Evolutionary conservation across 192 early-diverging fungal genomes (phyloP).

Genomic region (Hyaloraphidium curvatum): DNA sequence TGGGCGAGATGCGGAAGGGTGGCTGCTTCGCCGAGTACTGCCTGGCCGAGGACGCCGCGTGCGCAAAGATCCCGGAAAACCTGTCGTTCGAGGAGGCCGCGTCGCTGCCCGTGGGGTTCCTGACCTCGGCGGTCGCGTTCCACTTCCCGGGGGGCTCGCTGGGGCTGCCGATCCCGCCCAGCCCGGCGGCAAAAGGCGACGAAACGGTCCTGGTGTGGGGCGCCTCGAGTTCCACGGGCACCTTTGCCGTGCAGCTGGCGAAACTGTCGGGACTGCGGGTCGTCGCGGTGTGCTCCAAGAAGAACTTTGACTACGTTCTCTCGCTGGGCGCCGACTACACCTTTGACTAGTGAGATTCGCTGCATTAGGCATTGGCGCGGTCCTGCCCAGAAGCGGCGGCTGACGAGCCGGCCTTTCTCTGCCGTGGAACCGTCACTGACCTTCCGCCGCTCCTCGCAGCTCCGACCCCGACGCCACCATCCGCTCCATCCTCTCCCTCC

Average conservation of each 20-base stretch:
- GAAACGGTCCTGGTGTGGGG: slow-evolving; percentile 18
- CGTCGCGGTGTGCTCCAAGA: slow-evolving; percentile 10
- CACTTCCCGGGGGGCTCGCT: slow-evolving; percentile 14
- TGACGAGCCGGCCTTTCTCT: too few species aligned
- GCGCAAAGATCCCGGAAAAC: slow-evolving; percentile 7
- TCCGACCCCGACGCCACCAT: too few species aligned
- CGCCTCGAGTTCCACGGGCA: slow-evolving; percentile 11
- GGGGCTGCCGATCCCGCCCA: slow-evolving; percentile 5
- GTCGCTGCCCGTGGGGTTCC: slow-evolving; percentile 11
- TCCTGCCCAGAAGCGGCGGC: too few species aligned
- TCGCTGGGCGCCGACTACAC: slow-evolving; percentile 9
- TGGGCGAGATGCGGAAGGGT: slow-evolving; percentile 1
- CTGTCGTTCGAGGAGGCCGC: slow-evolving; percentile 12
- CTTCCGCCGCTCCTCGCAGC: too few species aligned
- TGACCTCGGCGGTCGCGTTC: slow-evolving; percentile 11
- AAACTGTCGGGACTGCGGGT: slow-evolving; percentile 9
- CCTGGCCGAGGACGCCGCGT: slow-evolving; percentile 1
- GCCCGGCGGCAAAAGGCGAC: slow-evolving; percentile 1
- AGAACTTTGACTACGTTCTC: slow-evolving; percentile 6
- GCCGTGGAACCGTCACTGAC: too few species aligned
- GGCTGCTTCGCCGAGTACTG: slow-evolving; percentile 11
- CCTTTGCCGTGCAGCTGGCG: slow-evolving; percentile 21
- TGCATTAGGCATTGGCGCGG: too few species aligned
- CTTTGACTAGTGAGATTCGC: too few species aligned
- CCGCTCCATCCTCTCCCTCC: too few species aligned